Evolutionary conservation across 108 stramenopile species (phyloP).

Genomic region (Cylindrotheca fusiformis): DNA sequence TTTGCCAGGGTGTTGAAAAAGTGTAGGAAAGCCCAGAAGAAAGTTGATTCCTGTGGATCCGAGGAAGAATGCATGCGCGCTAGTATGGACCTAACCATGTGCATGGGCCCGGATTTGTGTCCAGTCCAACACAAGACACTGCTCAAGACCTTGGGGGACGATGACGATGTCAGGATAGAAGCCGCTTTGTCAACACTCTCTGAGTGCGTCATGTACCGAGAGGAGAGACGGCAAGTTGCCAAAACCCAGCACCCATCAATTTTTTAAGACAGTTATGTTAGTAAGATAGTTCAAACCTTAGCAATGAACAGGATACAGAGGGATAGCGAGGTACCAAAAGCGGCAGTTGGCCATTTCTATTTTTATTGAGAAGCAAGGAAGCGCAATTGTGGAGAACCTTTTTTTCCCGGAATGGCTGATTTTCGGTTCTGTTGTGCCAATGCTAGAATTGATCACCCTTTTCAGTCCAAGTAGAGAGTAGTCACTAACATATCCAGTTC

Average conservation of each 20-base stretch:
- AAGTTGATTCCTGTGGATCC: slow-evolving; percentile 47
- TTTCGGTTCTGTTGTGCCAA: too few species aligned
- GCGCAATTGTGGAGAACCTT: too few species aligned
- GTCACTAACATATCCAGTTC: slow-evolving; percentile 90
- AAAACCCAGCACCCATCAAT: slow-evolving; percentile 53
- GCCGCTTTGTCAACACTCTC: slow-evolving; percentile 64
- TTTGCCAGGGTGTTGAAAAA: slow-evolving; percentile 51
- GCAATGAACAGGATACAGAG: too few species aligned
- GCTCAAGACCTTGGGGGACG: slow-evolving; percentile 35
- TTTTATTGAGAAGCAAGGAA: too few species aligned
- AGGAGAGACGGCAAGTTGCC: slow-evolving; percentile 41
- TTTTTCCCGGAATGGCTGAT: too few species aligned
- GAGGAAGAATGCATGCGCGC: slow-evolving; percentile 78
- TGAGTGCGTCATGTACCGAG: slow-evolving; percentile 63
- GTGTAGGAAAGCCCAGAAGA: slow-evolving; percentile 47
- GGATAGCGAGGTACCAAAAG: too few species aligned
- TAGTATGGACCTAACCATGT: slow-evolving; percentile 82
- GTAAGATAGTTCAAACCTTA: too few species aligned
- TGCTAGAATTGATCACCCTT: not conserved
- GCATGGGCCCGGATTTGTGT: slow-evolving; percentile 80
- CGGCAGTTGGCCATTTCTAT: too few species aligned
- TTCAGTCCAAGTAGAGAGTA: slow-evolving; percentile 81
- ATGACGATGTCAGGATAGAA: slow-evolving; percentile 56
- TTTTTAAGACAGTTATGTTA: too few species aligned
- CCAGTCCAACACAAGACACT: slow-evolving; percentile 74